Evolutionary conservation across 2,329 filamentous ascomycete genomes (phyloP).

Genomic region (Fusarium torulosum): DNA sequence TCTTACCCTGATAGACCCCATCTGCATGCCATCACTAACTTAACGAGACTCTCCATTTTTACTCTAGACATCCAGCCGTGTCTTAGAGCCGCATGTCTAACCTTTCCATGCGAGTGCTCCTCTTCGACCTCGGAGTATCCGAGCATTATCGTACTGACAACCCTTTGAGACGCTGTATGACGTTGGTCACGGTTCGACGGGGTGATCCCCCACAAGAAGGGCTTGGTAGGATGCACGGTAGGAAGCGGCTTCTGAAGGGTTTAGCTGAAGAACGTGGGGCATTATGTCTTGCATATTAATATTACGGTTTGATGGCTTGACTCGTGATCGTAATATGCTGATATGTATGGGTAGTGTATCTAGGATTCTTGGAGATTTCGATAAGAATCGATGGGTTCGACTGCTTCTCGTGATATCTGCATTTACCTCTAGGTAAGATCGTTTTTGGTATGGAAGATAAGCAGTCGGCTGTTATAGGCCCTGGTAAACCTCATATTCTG

Average conservation of each 20-base stretch:
- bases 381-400: background rate
- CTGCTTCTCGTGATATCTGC: background rate
- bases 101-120: background rate
- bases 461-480: background rate
- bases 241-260: slow-evolving; percentile 21
- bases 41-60: background rate
- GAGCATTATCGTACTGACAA: slow-evolving; percentile 1
- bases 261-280: slow-evolving; percentile 19
- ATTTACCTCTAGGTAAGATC: background rate
- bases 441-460: background rate
- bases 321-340: slow-evolving; percentile 19
- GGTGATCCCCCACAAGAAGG: slow-evolving; percentile 32
- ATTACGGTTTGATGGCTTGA: slow-evolving; percentile 3
- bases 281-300: slow-evolving; percentile 34
- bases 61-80: background rate
- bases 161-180: slow-evolving; percentile 16
- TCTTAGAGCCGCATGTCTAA: slow-evolving; percentile 16
- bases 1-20: background rate
- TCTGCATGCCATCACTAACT: slow-evolving; percentile 20
- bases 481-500: background rate
- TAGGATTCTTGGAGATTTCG: background rate
- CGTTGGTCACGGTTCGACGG: slow-evolving; percentile 7
- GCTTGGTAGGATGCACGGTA: slow-evolving; percentile 18
- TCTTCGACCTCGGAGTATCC: background rate
- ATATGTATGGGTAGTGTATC: slow-evolving; percentile 11